These are phyloP conservation scores for Vigna mungo DNA, from an alignment of 306 rosid genomes.

Conservation along the genomic window DNA sequence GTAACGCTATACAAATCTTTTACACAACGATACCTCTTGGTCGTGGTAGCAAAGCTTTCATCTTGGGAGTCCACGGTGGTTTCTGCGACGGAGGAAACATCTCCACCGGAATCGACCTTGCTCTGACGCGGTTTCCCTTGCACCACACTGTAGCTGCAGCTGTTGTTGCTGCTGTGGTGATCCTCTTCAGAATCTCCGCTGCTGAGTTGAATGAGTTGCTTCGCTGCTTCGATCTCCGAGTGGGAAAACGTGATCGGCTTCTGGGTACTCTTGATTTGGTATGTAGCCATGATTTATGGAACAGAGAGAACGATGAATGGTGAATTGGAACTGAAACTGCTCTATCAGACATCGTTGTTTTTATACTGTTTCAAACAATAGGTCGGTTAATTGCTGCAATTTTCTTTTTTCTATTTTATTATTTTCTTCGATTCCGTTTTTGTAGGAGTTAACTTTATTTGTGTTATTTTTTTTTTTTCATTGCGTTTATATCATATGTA, in stretches of 20 bases:
- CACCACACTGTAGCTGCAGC: slow-evolving; percentile 45
- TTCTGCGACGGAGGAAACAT: slow-evolving; percentile 18
- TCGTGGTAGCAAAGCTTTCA: background rate
- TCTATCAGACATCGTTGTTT: background rate
- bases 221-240: slow-evolving; percentile 60
- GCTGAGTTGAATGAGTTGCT: slow-evolving; percentile 64
- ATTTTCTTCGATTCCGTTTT: too few relatives aligned
- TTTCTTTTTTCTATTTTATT: background rate
- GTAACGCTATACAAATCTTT: slow-evolving; percentile 36
- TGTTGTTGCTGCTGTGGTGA: slow-evolving; percentile 37
- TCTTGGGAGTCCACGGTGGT: slow-evolving; percentile 3
- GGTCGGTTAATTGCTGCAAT: slow-evolving; percentile 32
- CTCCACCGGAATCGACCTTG: slow-evolving; percentile 14
- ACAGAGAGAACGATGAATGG: background rate
- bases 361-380: slow-evolving; percentile 17
- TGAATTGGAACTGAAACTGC: background rate
- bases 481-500: too few relatives aligned
- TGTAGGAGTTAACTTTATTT: too few relatives aligned
- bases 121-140: slow-evolving; percentile 24
- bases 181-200: slow-evolving; percentile 45
- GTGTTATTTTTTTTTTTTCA: too few relatives aligned
- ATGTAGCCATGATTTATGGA: slow-evolving; percentile 38
- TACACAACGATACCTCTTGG: slow-evolving; percentile 35
- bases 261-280: slow-evolving; percentile 18
- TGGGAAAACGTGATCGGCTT: slow-evolving; percentile 32